phyloP scores from a whole-genome alignment of 176 grass and related monocot genomes.

The Eremochloa ophiuroides region DNA sequence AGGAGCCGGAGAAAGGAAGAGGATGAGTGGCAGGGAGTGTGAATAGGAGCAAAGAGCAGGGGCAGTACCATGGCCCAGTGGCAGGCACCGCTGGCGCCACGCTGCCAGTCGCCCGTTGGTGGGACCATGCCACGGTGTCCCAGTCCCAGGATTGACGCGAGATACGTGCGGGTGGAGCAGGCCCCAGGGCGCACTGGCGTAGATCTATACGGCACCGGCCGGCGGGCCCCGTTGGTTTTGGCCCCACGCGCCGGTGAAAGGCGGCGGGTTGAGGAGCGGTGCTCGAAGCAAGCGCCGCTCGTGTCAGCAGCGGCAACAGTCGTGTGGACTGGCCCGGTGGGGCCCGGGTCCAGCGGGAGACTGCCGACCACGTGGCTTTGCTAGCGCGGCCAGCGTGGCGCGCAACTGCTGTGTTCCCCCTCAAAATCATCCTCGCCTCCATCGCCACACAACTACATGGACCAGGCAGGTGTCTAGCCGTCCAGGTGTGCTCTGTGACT shows the following conservation, averaged over 20 bases:
- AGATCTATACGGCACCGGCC: not conserved
- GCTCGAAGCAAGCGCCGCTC: not conserved
- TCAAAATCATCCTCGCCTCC: not conserved
- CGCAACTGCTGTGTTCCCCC: constrained; percentile 12
- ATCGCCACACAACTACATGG: not conserved
- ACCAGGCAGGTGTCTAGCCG: too few relatives aligned
- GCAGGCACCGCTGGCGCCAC: constrained; percentile 26
- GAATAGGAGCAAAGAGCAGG: not conserved
- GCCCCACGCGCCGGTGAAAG: not conserved
- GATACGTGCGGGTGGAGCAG: not conserved
- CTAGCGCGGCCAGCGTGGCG: constrained; percentile 44
- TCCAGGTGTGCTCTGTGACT: too few relatives aligned
- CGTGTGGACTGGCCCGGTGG: not conserved
- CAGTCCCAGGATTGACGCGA: constrained; percentile 21
- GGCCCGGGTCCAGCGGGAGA: not conserved
- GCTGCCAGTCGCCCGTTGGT: constrained; percentile 22
- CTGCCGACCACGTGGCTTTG: constrained; percentile 42
- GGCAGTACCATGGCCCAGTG: not conserved
- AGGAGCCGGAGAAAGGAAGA: not conserved
- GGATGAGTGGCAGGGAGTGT: constrained; percentile 8
- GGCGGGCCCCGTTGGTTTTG: fast-evolving
- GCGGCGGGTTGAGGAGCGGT: fast-evolving
- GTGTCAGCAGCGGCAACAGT: constrained; percentile 28
- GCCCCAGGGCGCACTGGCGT: not conserved
- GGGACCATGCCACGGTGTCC: constrained; percentile 35